Conservation (phyloP, 768 basidiomycete genomes). For the Mycena leptocephala region DNA sequence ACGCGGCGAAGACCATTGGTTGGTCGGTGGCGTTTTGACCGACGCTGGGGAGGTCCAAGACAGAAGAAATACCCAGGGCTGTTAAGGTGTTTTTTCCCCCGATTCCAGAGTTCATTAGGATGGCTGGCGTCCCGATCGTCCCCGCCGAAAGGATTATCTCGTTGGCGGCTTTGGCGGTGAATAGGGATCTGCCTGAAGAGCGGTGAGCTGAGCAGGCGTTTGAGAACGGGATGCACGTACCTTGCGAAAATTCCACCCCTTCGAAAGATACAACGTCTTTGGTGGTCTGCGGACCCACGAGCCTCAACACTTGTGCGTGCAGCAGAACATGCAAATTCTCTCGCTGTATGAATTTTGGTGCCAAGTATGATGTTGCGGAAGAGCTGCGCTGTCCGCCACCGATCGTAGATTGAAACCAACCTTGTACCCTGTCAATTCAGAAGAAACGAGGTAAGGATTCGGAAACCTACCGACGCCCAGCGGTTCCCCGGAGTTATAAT, state of each 20-base stretch:
- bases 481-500: constrained; percentile 47
- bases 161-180: constrained; percentile 39
- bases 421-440: constrained; percentile 17
- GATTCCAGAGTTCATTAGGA: constrained; percentile 49
- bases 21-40: constrained; percentile 47
- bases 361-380: constrained; percentile 50
- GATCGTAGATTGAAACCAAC: constrained; percentile 44
- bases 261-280: constrained; percentile 8
- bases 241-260: constrained; percentile 38
- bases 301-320: constrained; percentile 39
- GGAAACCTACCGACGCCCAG: constrained; percentile 43
- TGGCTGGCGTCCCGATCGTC: constrained; percentile 46
- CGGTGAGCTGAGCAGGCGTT: not conserved
- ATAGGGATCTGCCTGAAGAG: constrained; percentile 12
- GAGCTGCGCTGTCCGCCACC: constrained; percentile 44
- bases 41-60: constrained; percentile 44
- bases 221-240: constrained; percentile 1
- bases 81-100: constrained; percentile 37
- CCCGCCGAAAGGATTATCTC: constrained; percentile 55
- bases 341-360: constrained; percentile 38
- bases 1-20: constrained; percentile 30
- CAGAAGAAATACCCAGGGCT: constrained; percentile 31
- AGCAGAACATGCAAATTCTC: constrained; percentile 48
- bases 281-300: constrained; percentile 13
- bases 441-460: not conserved